Conservation (phyloP, 768 basidiomycete genomes). For the Collybia sordida region DNA sequence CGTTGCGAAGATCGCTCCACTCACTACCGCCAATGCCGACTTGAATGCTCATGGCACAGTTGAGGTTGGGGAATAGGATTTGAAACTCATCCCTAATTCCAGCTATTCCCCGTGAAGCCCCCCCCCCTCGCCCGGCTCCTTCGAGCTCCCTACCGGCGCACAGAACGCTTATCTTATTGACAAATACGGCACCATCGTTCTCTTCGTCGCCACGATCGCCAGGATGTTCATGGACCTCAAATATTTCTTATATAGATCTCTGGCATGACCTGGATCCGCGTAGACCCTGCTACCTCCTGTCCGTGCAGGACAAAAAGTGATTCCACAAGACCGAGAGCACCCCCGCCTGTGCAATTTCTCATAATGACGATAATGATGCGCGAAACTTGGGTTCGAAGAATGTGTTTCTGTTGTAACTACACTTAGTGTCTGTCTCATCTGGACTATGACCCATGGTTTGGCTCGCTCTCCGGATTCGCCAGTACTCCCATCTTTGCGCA, state of each 20-base stretch:
- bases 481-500: slow-evolving; percentile 82
- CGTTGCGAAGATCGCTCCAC: slow-evolving; percentile 16
- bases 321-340: slow-evolving; percentile 72
- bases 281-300: slow-evolving; percentile 53
- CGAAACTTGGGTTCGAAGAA: slow-evolving; percentile 68
- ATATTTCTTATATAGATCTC: slow-evolving; percentile 78
- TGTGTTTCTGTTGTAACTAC: slow-evolving; percentile 73
- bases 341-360: slow-evolving; percentile 69
- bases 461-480: slow-evolving; percentile 86
- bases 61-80: slow-evolving; percentile 8
- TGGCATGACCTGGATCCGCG: slow-evolving; percentile 77
- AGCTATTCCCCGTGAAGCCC: slow-evolving; percentile 52
- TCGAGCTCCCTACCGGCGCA: slow-evolving; percentile 71
- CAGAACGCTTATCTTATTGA: slow-evolving; percentile 62
- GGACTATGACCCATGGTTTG: slow-evolving; percentile 91
- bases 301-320: slow-evolving; percentile 83
- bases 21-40: slow-evolving; percentile 25
- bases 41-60: background rate
- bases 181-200: slow-evolving; percentile 67
- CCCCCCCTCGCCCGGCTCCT: slow-evolving; percentile 79
- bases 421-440: slow-evolving; percentile 80
- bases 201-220: slow-evolving; percentile 73
- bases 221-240: slow-evolving; percentile 75
- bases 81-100: slow-evolving; percentile 34
- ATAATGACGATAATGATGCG: slow-evolving; percentile 93